Conservation (phyloP, 768 basidiomycete genomes). For the Cystobasidium tubakii region DNA sequence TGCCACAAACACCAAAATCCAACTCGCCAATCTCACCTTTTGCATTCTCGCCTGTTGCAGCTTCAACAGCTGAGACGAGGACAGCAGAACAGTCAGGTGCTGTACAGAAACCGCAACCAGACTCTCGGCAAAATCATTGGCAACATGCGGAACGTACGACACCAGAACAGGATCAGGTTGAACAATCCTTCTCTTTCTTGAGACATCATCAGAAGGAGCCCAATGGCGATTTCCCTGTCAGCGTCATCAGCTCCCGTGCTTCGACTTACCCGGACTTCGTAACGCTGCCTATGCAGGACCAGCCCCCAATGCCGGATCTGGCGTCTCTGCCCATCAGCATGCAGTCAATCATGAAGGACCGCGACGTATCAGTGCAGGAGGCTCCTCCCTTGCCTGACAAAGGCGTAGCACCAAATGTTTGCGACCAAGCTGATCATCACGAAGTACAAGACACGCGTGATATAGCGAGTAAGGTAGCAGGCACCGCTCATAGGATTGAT, state of each 20-base stretch:
- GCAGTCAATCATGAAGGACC: neutral
- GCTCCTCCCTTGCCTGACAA: neutral
- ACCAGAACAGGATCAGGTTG: neutral
- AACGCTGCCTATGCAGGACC: neutral
- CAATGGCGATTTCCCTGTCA: constrained; percentile 8
- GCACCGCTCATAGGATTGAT: neutral
- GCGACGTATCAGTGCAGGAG: neutral
- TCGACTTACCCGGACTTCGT: neutral
- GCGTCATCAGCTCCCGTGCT: constrained; percentile 4
- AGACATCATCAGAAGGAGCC: constrained; percentile 9
- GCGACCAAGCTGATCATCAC: neutral
- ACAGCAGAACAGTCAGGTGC: neutral
- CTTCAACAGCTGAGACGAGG: neutral
- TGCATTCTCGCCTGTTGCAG: neutral
- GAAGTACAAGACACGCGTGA: neutral
- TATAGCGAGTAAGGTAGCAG: neutral
- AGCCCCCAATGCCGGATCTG: neutral
- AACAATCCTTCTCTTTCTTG: neutral
- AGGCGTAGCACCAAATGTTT: neutral
- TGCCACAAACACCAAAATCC: constrained; percentile 22
- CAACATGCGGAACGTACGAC: neutral
- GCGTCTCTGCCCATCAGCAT: neutral
- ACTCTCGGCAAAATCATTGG: neutral
- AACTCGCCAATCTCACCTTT: constrained; percentile 8
- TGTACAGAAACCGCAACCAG: neutral